Evolutionary conservation across 768 basidiomycete species (phyloP), one percentile per base, ranked within the genome.

Genomic region (Stropharia rugosoannulata): DNA sequence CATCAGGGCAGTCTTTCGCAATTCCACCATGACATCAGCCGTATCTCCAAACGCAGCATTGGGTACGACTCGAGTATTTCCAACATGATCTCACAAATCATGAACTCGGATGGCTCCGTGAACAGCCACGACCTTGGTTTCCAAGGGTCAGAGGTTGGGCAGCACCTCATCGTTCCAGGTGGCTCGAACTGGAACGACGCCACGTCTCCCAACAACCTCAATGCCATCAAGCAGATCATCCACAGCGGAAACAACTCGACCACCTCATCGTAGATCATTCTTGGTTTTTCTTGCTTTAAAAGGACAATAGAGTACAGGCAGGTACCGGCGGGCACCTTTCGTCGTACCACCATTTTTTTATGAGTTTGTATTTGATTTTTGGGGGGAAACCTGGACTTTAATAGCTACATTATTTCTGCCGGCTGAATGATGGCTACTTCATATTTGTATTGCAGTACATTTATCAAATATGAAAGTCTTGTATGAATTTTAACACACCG

Each of bases 11-110:
- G 66, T 42, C 61, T 74, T 51, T 56, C 61, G 18, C 53, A 61
- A 58, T 73, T 72, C 65, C 57, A 62, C 35, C 54, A 60, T 46
- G 74, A 75, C 58, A 54, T 75, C 41, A 60, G 57, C 32, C 73
- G 65, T 45, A 50, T 51, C 35, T 69, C 68, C 18, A 63, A 67
- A 40, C 68, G 66, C 54, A 57, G 59, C 16, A 68, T 66, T 42
- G 74, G 73, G 36, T 75, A 66, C 57, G 74, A 75, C 57, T 44
- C 51, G 19, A 59, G 49, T 49, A 66, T 75, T 45, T 67, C 62
- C n/a, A 60, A 59, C 44, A 65, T 70, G 57, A 66, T 68, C 56
- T 48, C 54, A 8, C 62, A 67, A 47, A 56, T 75, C 53, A 51
- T 68, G 62, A 59, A 65, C 52, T 50, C 59, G 16, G 70, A 72